Conservation (phyloP, 2,329 filamentous ascomycete genomes). For the Exophiala viscosa region DNA sequence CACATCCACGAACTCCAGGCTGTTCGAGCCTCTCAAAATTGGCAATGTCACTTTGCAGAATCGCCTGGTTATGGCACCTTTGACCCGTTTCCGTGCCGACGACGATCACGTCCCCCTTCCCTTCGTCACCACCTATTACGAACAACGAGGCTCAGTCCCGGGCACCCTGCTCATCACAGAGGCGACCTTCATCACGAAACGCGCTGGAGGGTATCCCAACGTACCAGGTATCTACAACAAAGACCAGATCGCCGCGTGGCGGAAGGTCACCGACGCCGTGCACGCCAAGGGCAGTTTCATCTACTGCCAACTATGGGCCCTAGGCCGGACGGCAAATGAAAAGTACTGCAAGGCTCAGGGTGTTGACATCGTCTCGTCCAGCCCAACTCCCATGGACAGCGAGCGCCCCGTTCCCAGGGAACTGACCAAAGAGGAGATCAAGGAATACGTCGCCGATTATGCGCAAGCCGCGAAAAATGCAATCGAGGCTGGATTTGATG, state of each 20-base stretch:
- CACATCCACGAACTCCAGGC: conserved; percentile 30
- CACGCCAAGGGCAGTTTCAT: conserved; percentile 51
- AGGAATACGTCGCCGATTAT: conserved; percentile 40
- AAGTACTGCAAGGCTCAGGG: conserved; percentile 34
- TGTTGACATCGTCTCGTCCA: conserved; percentile 25
- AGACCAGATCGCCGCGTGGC: conserved; percentile 49
- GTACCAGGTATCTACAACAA: conserved; percentile 20
- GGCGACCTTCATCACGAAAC: conserved; percentile 23
- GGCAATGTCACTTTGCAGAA: conserved; percentile 49
- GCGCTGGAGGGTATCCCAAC: conserved; percentile 13
- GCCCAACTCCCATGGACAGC: background rate
- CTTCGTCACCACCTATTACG: conserved; percentile 40
- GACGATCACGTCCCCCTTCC: conserved; percentile 36
- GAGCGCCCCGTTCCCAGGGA: conserved; percentile 24
- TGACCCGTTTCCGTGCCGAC: conserved; percentile 53
- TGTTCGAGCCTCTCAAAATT: conserved; percentile 44
- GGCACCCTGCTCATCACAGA: conserved; percentile 38
- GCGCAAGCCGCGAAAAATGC: conserved; percentile 49
- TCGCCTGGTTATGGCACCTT: conserved; percentile 50
- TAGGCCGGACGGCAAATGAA: conserved; percentile 53
- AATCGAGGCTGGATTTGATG: conserved; percentile 54
- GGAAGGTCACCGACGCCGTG: conserved; percentile 49
- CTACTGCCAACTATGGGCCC: conserved; percentile 51
- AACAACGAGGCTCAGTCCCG: conserved; percentile 37
- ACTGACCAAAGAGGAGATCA: conserved; percentile 44